Evolutionary conservation across 768 basidiomycete species (phyloP).

Genomic region (Auriculariales sp.): DNA sequence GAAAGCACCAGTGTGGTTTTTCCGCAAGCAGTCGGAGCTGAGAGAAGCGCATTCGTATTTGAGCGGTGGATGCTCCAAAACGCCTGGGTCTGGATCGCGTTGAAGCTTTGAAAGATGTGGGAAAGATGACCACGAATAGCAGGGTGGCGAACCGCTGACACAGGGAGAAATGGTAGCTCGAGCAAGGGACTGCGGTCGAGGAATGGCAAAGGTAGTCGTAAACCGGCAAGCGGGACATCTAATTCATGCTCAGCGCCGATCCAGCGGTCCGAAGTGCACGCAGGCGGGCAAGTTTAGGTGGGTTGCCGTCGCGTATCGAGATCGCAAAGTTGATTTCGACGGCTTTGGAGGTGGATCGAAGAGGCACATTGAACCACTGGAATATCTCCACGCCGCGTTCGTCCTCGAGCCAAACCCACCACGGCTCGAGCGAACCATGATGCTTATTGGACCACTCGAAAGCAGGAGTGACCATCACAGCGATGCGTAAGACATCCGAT

Average conservation of each 20-base stretch:
- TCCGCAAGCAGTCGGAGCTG: slow-evolving; percentile 68
- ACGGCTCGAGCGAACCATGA: slow-evolving; percentile 69
- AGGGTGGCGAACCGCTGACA: slow-evolving; percentile 34
- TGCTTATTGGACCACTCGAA: slow-evolving; percentile 73
- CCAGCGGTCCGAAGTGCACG: slow-evolving; percentile 87
- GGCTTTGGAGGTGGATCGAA: slow-evolving; percentile 47
- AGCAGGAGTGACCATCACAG: slow-evolving; percentile 40
- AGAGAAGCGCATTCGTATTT: slow-evolving; percentile 50
- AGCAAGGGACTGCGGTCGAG: slow-evolving; percentile 46
- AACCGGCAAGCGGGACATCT: slow-evolving; percentile 41
- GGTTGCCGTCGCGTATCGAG: slow-evolving; percentile 42
- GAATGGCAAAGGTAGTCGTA: slow-evolving; percentile 61
- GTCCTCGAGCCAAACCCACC: slow-evolving; percentile 95
- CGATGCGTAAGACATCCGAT: slow-evolving; percentile 68
- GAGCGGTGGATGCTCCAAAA: slow-evolving; percentile 74
- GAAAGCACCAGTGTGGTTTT: slow-evolving; percentile 64
- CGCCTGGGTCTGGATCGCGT: slow-evolving; percentile 77
- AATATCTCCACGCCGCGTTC: slow-evolving; percentile 66
- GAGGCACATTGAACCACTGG: slow-evolving; percentile 57
- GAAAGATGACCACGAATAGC: slow-evolving; percentile 32
- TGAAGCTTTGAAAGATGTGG: slow-evolving; percentile 41
- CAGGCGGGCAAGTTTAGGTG: slow-evolving; percentile 54
- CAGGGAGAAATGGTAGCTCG: slow-evolving; percentile 59
- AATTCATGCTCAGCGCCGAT: slow-evolving; percentile 76
- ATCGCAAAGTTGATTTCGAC: slow-evolving; percentile 69